Percentiles rank a stretch among this genome's conserved stretches.
phyloP scores from a whole-genome alignment of 1,139 yeast genomes.

The Blastobotrys buckinghamii region DNA sequence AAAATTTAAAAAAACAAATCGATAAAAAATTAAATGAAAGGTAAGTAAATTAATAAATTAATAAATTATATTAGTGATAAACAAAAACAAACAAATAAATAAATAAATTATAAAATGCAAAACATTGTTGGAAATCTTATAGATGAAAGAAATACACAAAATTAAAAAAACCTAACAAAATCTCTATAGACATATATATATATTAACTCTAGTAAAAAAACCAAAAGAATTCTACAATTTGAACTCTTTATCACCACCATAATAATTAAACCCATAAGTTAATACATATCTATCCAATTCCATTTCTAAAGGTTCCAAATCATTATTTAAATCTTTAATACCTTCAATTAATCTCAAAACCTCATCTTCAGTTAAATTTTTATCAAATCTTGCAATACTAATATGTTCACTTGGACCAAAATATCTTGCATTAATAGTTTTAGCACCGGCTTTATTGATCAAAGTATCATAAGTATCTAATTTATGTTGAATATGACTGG shows the following conservation, averaged over 20 bases:
- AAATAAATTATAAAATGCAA: too few relatives aligned
- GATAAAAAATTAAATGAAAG: too few relatives aligned
- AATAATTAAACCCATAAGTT: conserved; percentile 4
- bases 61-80: too few relatives aligned
- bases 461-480: background rate
- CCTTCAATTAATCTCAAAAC: conserved; percentile 2
- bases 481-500: background rate
- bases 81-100: too few relatives aligned
- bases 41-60: too few relatives aligned
- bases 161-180: too few relatives aligned
- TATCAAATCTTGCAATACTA: conserved; percentile 1
- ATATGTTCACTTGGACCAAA: conserved; percentile 8
- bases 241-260: conserved; percentile 2
- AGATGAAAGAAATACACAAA: too few relatives aligned
- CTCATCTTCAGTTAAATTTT: background rate
- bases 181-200: too few relatives aligned
- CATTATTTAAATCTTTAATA: background rate
- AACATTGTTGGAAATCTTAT: too few relatives aligned
- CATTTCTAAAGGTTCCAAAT: background rate
- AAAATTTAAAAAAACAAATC: too few relatives aligned
- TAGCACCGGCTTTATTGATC: background rate
- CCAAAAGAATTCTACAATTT: too few relatives aligned
- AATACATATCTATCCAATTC: background rate
- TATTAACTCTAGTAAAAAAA: too few relatives aligned
- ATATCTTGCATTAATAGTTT: background rate